A percentile compares a stretch with the other conserved stretches of the same genome.
These are phyloP conservation scores for Nicotiana attenuata DNA, from an alignment of 257 asterid genomes.

Conservation along the genomic window DNA sequence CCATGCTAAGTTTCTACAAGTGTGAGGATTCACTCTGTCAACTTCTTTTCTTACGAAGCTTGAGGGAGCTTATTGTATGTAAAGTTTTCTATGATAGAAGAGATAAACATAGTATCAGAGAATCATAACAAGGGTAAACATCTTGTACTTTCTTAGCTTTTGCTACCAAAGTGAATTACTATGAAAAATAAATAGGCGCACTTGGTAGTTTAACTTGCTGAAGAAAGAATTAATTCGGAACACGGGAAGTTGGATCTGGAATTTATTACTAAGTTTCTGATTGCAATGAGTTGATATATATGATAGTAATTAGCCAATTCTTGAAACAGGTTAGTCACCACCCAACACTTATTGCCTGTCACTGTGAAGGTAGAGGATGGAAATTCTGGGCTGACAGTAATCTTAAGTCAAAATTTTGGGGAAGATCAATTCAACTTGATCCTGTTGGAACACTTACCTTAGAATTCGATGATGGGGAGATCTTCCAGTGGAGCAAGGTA, in stretches of 20 bases:
- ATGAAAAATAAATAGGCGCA: not conserved
- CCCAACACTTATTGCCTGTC: conserved; percentile 96
- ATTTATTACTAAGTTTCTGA: not conserved
- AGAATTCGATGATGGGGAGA: conserved; percentile 92
- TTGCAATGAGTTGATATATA: not conserved
- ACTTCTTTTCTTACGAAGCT: not conserved
- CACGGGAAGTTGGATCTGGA: not conserved
- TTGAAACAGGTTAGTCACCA: conserved; percentile 92
- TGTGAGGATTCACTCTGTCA: not conserved
- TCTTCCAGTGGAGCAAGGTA: conserved; percentile 96
- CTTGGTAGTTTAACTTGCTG: not conserved
- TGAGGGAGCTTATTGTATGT: not conserved
- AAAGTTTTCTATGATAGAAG: not conserved
- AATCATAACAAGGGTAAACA: not conserved
- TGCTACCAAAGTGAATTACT: not conserved
- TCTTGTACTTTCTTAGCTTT: not conserved
- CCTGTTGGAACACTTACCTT: conserved; percentile 79
- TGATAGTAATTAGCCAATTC: conserved; percentile 12
- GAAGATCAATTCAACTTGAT: conserved; percentile 90
- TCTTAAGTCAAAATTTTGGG: conserved; percentile 93
- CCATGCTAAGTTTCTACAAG: not conserved
- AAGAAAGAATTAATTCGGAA: not conserved
- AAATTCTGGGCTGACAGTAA: conserved; percentile 92
- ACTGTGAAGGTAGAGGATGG: conserved; percentile 97
- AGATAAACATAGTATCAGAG: not conserved